Conservation (phyloP, 257 asterid genomes). For the Solanum clarkiae region DNA sequence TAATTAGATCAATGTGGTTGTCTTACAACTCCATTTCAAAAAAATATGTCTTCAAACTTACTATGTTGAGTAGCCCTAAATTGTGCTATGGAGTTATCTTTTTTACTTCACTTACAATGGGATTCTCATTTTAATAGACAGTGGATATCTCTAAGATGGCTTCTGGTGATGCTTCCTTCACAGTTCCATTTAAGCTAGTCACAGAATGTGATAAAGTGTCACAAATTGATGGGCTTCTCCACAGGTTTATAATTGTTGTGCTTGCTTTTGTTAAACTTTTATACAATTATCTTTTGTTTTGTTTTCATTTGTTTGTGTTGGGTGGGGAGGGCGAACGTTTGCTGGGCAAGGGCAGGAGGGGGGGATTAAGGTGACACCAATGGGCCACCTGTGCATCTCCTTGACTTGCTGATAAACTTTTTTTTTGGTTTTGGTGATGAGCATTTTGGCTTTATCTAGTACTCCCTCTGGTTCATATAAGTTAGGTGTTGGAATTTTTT, state of each 20-base stretch:
- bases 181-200: conserved; percentile 91
- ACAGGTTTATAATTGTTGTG: conserved; percentile 38
- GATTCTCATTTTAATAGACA: conserved; percentile 31
- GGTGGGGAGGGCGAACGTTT: neutral
- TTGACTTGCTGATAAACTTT: neutral
- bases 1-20: neutral
- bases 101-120: neutral
- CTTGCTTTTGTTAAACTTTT: neutral
- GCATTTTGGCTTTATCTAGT: too few species aligned
- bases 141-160: conserved; percentile 95
- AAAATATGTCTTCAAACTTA: neutral
- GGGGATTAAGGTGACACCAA: neutral
- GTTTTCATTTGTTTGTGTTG: neutral
- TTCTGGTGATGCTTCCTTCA: conserved; percentile 75
- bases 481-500: neutral
- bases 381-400: neutral
- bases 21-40: neutral
- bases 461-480: neutral
- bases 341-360: neutral
- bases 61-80: neutral
- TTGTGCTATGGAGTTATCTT: neutral
- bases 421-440: neutral
- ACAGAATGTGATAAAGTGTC: conserved; percentile 84
- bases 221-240: conserved; percentile 73
- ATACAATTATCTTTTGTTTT: neutral